phyloP scores from a whole-genome alignment of 257 asterid species.

The Striga asiatica region DNA sequence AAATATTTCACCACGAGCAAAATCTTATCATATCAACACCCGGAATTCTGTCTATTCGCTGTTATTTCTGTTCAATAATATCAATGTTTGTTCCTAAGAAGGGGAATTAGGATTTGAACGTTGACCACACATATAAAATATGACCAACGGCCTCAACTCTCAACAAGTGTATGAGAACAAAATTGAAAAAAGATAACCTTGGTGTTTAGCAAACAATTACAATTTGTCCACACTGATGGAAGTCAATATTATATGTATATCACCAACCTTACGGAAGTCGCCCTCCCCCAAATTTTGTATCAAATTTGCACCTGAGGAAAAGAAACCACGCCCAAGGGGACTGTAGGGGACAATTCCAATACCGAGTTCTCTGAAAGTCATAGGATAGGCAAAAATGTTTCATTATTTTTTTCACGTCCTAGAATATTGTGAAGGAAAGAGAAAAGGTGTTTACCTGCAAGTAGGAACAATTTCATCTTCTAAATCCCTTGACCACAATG shows the following conservation, averaged over 20 bases:
- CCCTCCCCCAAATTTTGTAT: constrained; percentile 14
- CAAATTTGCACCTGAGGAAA: constrained; percentile 20
- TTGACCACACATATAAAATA: neutral
- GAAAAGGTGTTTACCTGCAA: constrained; percentile 26
- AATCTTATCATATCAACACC: neutral
- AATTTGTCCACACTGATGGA: neutral
- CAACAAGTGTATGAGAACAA: neutral
- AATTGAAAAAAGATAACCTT: too few relatives aligned
- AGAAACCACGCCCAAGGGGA: constrained; percentile 31
- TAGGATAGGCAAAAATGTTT: neutral
- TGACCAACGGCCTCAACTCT: neutral
- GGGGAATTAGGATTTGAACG: neutral
- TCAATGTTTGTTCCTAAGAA: neutral
- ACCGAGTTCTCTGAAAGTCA: constrained; percentile 27
- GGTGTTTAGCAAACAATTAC: too few relatives aligned
- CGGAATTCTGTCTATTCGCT: neutral
- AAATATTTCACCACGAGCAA: too few relatives aligned
- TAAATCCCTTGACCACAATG: constrained; percentile 41
- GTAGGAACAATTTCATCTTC: constrained; percentile 44
- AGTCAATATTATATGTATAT: neutral
- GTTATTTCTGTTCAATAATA: too few relatives aligned
- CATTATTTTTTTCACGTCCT: neutral
- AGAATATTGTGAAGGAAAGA: neutral
- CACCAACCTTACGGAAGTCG: constrained; percentile 23
- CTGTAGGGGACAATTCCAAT: constrained; percentile 28